phyloP scores from a whole-genome alignment of 257 asterid genomes.

The Fraxinus excelsior region DNA sequence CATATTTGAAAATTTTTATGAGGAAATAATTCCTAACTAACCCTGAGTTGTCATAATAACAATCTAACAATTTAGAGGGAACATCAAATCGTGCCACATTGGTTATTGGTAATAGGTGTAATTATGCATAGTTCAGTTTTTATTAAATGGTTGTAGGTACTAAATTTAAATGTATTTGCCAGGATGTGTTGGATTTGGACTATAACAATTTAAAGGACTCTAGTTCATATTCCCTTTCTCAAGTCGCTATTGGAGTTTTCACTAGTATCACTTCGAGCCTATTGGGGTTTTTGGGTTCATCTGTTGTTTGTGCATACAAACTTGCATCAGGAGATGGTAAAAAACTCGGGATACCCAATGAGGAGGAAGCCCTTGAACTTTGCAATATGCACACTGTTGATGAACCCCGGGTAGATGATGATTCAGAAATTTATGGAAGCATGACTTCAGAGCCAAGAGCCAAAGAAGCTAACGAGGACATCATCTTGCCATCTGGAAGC shows the following conservation, averaged over 20 bases:
- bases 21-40: neutral
- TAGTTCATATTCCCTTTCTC: conserved; percentile 56
- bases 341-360: conserved; percentile 23
- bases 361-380: conserved; percentile 50
- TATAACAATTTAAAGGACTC: conserved; percentile 32
- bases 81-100: neutral
- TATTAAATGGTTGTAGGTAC: neutral
- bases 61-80: neutral
- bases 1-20: neutral
- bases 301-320: conserved; percentile 46
- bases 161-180: conserved; percentile 24
- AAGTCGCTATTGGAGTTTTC: conserved; percentile 56
- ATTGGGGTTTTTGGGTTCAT: conserved; percentile 48
- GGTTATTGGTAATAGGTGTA: neutral
- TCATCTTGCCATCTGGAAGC: conserved; percentile 39
- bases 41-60: neutral
- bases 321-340: conserved; percentile 40
- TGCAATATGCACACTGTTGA: conserved; percentile 33
- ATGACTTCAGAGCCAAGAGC: conserved; percentile 29
- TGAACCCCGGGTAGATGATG: conserved; percentile 26
- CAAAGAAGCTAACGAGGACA: conserved; percentile 35
- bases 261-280: conserved; percentile 58
- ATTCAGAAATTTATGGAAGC: conserved; percentile 33
- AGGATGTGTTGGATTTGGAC: conserved; percentile 49
- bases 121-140: neutral